Percentiles rank a stretch among this genome's conserved stretches.
Evolutionary conservation across 257 asterid genomes (phyloP).

Genomic region (Rubia yunnanensis): DNA sequence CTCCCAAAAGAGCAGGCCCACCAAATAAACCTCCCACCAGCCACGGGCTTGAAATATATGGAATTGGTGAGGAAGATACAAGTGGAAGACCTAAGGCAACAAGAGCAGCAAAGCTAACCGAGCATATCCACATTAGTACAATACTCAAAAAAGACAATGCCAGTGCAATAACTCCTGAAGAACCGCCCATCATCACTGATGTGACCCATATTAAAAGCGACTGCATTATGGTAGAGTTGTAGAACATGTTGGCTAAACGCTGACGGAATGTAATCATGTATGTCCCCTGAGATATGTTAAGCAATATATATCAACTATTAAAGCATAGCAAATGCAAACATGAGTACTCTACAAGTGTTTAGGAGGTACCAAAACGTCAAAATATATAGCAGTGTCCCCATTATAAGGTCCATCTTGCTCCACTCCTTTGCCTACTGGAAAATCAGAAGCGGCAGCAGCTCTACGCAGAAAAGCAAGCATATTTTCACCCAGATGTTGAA

Average conservation of each 20-base stretch:
- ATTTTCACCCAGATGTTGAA: constrained; percentile 98
- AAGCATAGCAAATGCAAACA: constrained; percentile 8
- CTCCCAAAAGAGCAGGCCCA: constrained; percentile 92
- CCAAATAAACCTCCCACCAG: constrained; percentile 69
- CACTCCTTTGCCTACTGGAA: constrained; percentile 40
- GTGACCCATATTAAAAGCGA: constrained; percentile 67
- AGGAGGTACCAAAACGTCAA: constrained; percentile 71
- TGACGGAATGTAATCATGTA: constrained; percentile 76
- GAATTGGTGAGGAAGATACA: constrained; percentile 68
- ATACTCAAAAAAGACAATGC: constrained; percentile 54
- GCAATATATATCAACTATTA: background rate
- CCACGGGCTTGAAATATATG: constrained; percentile 75
- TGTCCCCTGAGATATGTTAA: constrained; percentile 47
- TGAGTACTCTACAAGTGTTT: background rate
- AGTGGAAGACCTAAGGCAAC: constrained; percentile 60
- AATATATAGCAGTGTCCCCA: constrained; percentile 63
- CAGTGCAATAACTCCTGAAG: constrained; percentile 51
- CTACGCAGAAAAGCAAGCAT: constrained; percentile 88
- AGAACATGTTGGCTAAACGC: constrained; percentile 60
- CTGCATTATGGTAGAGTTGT: constrained; percentile 76
- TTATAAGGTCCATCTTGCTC: constrained; percentile 33
- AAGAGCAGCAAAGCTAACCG: constrained; percentile 40
- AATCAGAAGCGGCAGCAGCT: constrained; percentile 64
- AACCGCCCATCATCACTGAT: constrained; percentile 72
- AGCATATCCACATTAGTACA: constrained; percentile 73